A percentile compares a stretch with the other conserved stretches of the same genome.
Evolutionary conservation across 1,284 basidiomycete genomes (phyloP).

Genomic region (Marasmius fiardii): DNA sequence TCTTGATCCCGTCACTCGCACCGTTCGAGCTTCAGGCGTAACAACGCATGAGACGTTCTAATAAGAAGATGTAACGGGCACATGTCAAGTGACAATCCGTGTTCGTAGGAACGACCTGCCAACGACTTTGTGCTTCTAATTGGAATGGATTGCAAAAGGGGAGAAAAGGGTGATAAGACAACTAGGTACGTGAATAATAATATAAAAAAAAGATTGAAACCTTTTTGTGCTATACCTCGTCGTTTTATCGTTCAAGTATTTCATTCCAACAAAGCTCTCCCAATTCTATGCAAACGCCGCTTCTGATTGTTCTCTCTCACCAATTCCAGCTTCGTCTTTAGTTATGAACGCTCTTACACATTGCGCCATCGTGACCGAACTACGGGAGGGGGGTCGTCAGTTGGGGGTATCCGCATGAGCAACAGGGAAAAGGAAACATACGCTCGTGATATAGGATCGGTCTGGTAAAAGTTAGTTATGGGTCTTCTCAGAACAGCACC

Average conservation of each 20-base stretch:
- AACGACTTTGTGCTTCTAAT: not conserved
- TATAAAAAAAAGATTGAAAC: not conserved
- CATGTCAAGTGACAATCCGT: too few species aligned
- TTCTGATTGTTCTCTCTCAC: constrained; percentile 31
- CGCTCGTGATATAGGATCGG: constrained; percentile 86
- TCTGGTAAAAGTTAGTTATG: constrained; percentile 95
- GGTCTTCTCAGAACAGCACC: constrained; percentile 74
- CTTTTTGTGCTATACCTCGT: not conserved
- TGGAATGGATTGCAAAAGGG: not conserved
- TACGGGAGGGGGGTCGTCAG: constrained; percentile 24
- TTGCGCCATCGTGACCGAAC: constrained; percentile 86
- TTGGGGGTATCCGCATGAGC: constrained; percentile 5
- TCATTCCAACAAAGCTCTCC: not conserved
- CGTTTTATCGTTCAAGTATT: not conserved
- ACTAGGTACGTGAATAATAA: not conserved
- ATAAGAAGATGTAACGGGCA: too few species aligned
- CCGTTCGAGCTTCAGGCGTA: too few species aligned
- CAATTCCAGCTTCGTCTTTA: constrained; percentile 50
- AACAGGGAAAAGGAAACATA: constrained; percentile 36
- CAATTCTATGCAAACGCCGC: constrained; percentile 41
- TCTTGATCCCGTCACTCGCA: too few species aligned
- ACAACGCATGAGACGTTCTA: too few species aligned
- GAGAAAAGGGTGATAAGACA: not conserved
- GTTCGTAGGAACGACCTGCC: too few species aligned
- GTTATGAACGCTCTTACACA: constrained; percentile 77